A percentile compares a stretch with the other conserved stretches of the same genome.
Evolutionary conservation across 331 rosid species (phyloP).

Genomic region (Quercus phellos): DNA sequence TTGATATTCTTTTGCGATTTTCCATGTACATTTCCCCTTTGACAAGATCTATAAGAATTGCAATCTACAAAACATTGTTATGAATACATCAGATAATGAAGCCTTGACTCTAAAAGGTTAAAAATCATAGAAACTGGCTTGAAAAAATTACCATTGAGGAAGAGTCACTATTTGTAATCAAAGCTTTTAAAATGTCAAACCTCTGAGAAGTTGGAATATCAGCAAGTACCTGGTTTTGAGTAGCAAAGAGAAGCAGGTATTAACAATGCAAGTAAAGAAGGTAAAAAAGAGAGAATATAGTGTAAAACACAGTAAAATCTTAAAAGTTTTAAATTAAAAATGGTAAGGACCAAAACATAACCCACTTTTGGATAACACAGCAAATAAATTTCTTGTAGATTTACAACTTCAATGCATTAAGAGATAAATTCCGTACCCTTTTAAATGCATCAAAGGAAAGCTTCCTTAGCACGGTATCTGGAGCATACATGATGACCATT

Average conservation of each 20-base stretch:
- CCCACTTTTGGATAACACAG: not conserved
- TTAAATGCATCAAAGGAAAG: constrained; percentile 58
- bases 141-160: constrained; percentile 71
- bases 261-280: constrained; percentile 7
- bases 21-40: constrained; percentile 61
- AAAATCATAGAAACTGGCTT: constrained; percentile 14
- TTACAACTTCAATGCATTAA: constrained; percentile 3
- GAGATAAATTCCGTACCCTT: constrained; percentile 46
- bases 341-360: constrained; percentile 11
- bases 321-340: not conserved
- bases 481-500: constrained; percentile 59
- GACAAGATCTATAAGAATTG: constrained; percentile 69
- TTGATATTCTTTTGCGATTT: constrained; percentile 27
- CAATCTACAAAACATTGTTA: constrained; percentile 46
- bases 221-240: constrained; percentile 58
- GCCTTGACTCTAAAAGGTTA: not conserved
- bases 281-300: not conserved
- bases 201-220: constrained; percentile 67
- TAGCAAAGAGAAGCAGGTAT: constrained; percentile 15
- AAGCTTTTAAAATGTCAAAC: constrained; percentile 58
- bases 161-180: constrained; percentile 65
- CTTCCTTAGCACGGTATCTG: constrained; percentile 54
- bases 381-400: constrained; percentile 1
- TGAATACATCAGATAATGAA: constrained; percentile 13
- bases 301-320: not conserved